Evolutionary conservation across 2,329 filamentous ascomycete species (phyloP).

Genomic region (Cladobotryum mycophilum): DNA sequence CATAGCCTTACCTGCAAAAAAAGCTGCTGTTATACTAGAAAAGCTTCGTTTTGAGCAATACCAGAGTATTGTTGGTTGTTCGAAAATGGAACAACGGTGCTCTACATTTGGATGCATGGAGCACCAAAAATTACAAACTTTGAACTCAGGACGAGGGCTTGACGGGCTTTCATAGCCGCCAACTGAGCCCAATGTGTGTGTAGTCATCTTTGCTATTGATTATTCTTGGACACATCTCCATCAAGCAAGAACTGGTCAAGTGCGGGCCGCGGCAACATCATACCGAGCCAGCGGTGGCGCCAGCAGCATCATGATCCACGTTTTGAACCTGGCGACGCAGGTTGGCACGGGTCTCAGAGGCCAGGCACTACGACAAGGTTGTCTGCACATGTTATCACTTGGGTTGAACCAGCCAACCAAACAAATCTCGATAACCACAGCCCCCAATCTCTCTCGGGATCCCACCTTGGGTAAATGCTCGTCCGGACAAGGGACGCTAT

Average conservation of each 20-base stretch:
- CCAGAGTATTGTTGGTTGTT: too few relatives aligned
- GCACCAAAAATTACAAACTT: too few relatives aligned
- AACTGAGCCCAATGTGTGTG: background rate
- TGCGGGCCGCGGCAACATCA: conserved; percentile 7
- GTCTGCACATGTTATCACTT: background rate
- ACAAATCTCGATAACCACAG: background rate
- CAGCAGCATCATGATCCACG: background rate
- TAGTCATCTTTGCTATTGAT: conserved; percentile 1
- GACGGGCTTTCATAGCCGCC: too few relatives aligned
- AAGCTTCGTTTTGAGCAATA: too few relatives aligned
- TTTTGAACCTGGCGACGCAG: background rate
- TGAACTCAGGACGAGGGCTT: too few relatives aligned
- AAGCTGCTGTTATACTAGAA: too few relatives aligned
- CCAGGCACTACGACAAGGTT: background rate
- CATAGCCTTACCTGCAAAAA: too few relatives aligned
- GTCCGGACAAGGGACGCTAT: background rate
- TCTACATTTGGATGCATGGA: too few relatives aligned
- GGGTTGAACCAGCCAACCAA: background rate
- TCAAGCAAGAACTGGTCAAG: conserved; percentile 2
- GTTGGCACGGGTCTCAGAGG: background rate
- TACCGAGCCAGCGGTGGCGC: background rate
- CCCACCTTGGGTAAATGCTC: conserved; percentile 3
- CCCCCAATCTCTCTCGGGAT: background rate
- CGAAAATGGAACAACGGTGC: too few relatives aligned
- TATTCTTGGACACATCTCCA: background rate